A percentile compares a stretch with the other conserved stretches of the same genome.
Conservation (phyloP, 768 basidiomycete genomes). For the Calocera cornea region DNA sequence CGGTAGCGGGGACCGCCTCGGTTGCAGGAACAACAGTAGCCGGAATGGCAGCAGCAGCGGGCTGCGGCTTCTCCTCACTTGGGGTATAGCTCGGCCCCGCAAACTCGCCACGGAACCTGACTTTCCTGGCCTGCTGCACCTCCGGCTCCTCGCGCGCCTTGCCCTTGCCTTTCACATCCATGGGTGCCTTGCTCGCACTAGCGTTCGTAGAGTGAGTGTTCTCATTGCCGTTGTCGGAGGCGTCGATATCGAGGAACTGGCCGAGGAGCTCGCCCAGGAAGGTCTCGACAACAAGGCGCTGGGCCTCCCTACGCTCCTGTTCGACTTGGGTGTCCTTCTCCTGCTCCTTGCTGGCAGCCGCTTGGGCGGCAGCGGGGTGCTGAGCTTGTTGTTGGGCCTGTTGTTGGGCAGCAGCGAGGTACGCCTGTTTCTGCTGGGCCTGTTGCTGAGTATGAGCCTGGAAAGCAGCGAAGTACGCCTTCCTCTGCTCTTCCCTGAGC, state of each 20-base stretch:
- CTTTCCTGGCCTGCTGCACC: neutral
- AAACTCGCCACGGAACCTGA: neutral
- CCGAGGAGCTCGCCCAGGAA: neutral
- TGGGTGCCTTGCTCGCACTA: neutral
- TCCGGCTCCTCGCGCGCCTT: neutral
- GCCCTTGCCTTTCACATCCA: neutral
- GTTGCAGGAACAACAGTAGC: neutral
- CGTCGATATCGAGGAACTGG: neutral
- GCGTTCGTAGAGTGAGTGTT: neutral
- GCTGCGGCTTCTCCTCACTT: neutral
- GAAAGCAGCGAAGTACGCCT: neutral
- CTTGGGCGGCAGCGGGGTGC: neutral
- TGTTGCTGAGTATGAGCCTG: no score
- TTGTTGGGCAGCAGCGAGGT: no score
- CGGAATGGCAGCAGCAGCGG: neutral
- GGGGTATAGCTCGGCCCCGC: neutral
- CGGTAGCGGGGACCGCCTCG: neutral
- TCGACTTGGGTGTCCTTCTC: neutral
- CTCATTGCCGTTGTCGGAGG: neutral
- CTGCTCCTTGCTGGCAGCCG: neutral
- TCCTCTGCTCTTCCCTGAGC: neutral
- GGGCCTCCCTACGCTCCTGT: neutral
- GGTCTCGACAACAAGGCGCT: neutral
- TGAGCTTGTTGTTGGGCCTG: neutral
- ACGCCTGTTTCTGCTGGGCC: no score